These are phyloP conservation scores for Lactifluus volemus DNA, from an alignment of 768 basidiomycete genomes.

Conservation along the genomic window DNA sequence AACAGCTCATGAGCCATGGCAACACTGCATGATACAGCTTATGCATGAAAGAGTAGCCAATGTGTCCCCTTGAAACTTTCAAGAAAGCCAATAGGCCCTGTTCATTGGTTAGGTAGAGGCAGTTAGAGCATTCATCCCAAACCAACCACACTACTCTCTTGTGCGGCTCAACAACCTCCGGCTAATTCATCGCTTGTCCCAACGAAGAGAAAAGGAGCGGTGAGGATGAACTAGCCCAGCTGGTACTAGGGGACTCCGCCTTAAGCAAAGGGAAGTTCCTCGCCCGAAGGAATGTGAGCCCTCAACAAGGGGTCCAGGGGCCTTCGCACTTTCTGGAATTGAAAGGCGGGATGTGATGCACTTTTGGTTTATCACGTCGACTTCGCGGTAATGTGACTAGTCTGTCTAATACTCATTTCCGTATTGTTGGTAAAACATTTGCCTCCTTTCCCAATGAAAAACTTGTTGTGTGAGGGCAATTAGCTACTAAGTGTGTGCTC, in stretches of 20 bases:
- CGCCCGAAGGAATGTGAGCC: background rate
- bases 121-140: background rate
- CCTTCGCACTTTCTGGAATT: background rate
- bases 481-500: background rate
- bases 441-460: background rate
- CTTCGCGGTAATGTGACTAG: no score
- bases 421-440: background rate
- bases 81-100: background rate
- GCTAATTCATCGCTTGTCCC: background rate
- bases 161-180: background rate
- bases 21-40: background rate
- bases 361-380: background rate
- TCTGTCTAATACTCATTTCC: background rate
- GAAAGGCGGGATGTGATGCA: background rate
- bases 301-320: background rate
- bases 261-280: background rate
- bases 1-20: no score
- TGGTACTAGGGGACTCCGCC: background rate
- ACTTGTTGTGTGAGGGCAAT: background rate
- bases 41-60: background rate
- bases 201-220: background rate
- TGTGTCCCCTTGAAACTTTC: no score
- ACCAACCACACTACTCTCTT: background rate
- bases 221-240: background rate
- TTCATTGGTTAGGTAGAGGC: background rate